Percentiles rank a stretch among this genome's conserved stretches.
phyloP scores from a whole-genome alignment of 106 monocot species.

The Cymbidium sinense region DNA sequence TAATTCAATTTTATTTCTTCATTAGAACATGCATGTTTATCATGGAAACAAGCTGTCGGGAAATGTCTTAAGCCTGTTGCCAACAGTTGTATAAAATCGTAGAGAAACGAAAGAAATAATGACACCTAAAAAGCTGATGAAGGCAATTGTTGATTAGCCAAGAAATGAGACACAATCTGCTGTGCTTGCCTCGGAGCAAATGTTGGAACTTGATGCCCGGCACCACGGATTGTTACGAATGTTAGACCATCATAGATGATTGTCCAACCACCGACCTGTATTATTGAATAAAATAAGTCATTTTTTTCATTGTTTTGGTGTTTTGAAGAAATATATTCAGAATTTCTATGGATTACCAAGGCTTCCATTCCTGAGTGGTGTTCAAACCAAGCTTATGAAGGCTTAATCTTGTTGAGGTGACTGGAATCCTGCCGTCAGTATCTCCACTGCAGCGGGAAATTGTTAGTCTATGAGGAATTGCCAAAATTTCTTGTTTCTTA shows the following conservation, averaged over 20 bases:
- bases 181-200: slow-evolving; percentile 48
- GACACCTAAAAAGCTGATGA: slow-evolving; percentile 25
- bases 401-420: slow-evolving; percentile 23
- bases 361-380: slow-evolving; percentile 20
- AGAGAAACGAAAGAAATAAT: not conserved
- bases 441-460: slow-evolving; percentile 17
- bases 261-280: slow-evolving; percentile 25
- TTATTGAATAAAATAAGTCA: not conserved
- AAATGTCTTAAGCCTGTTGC: not conserved
- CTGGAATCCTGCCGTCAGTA: slow-evolving; percentile 32
- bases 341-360: slow-evolving; percentile 18
- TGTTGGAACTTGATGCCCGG: slow-evolving; percentile 25
- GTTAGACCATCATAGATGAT: slow-evolving; percentile 20
- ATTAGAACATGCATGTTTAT: too few relatives aligned
- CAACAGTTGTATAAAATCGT: not conserved
- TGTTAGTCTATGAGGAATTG: not conserved
- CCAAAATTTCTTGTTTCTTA: too few relatives aligned
- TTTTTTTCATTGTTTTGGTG: not conserved
- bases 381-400: slow-evolving; percentile 22
- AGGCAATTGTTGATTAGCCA: slow-evolving; percentile 44
- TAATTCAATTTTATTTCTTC: not conserved
- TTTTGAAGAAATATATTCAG: not conserved
- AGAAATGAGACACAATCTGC: slow-evolving; percentile 36
- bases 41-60: not conserved
- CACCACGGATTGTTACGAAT: slow-evolving; percentile 22